Evolutionary conservation across 1,284 basidiomycete genomes (phyloP).

Genomic region (Trametes polyzona): DNA sequence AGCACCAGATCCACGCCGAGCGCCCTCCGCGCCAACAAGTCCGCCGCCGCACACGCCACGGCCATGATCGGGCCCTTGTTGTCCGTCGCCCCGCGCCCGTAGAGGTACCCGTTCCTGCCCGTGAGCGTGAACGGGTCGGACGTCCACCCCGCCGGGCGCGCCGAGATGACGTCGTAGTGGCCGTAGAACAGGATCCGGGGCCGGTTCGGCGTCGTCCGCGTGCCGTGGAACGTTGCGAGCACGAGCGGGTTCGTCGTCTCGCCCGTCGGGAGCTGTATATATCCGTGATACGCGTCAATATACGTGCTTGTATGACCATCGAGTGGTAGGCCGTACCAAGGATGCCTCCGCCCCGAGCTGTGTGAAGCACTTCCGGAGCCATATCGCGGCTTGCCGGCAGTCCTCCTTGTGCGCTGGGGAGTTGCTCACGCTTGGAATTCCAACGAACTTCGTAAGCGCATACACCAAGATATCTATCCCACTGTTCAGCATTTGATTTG

Average conservation of each 20-base stretch:
- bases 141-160: conserved; percentile 77
- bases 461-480: conserved; percentile 70
- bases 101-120: conserved; percentile 91
- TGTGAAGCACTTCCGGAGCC: conserved; percentile 84
- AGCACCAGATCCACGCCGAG: conserved; percentile 90
- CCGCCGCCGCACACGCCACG: conserved; percentile 86
- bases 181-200: conserved; percentile 89
- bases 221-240: conserved; percentile 81
- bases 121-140: conserved; percentile 84
- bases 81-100: conserved; percentile 91
- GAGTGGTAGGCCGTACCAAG: conserved; percentile 52
- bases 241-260: conserved; percentile 82
- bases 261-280: conserved; percentile 62
- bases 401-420: conserved; percentile 76
- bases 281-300: too few species aligned
- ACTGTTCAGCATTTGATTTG: too few species aligned
- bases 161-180: conserved; percentile 93
- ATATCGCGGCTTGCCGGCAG: conserved; percentile 90
- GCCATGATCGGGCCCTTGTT: conserved; percentile 96
- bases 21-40: conserved; percentile 72
- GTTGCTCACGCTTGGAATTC: conserved; percentile 86
- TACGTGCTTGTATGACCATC: neutral
- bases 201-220: conserved; percentile 55
- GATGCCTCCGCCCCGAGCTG: conserved; percentile 84
- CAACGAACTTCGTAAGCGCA: conserved; percentile 85